phyloP scores from a whole-genome alignment of 495 filamentous ascomycete genomes.

The Xanthoparmelia taractica region DNA sequence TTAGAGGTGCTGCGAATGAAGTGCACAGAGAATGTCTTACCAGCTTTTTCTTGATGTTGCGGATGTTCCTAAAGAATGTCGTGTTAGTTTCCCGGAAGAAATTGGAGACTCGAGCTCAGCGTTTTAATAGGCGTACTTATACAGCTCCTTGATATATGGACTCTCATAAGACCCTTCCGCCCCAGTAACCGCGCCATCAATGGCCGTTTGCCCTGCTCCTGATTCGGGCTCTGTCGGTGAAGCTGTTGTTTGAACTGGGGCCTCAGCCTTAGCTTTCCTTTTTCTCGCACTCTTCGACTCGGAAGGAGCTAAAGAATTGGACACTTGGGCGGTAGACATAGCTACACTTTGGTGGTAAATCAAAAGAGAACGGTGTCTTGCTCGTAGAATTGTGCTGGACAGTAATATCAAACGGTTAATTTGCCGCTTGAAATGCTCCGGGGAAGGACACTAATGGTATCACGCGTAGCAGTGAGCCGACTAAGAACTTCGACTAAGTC shows the following conservation, averaged over 20 bases:
- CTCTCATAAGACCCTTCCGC: slow-evolving; percentile 54
- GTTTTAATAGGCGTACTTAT: slow-evolving; percentile 54
- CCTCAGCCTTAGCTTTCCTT: slow-evolving; percentile 35
- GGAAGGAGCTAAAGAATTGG: slow-evolving; percentile 26
- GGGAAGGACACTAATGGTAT: neutral
- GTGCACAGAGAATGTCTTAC: slow-evolving; percentile 42
- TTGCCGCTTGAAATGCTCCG: neutral
- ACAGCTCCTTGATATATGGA: slow-evolving; percentile 72
- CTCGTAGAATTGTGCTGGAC: neutral
- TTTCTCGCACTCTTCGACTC: slow-evolving; percentile 39
- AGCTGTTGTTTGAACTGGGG: slow-evolving; percentile 20
- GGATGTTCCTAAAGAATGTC: slow-evolving; percentile 57
- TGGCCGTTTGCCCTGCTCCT: slow-evolving; percentile 19
- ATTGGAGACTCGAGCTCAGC: neutral
- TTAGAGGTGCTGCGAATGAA: slow-evolving; percentile 8
- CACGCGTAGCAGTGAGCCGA: neutral
- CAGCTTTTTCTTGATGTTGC: slow-evolving; percentile 81
- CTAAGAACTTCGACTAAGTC: neutral
- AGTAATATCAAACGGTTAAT: neutral
- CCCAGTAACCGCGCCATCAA: slow-evolving; percentile 40
- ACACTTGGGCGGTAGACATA: slow-evolving; percentile 17
- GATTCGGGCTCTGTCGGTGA: slow-evolving; percentile 22
- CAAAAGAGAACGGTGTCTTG: neutral
- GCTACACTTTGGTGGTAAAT: neutral
- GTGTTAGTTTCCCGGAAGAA: slow-evolving; percentile 12